Conservation (phyloP, 768 basidiomycete genomes). For the Trametes cingulata region DNA sequence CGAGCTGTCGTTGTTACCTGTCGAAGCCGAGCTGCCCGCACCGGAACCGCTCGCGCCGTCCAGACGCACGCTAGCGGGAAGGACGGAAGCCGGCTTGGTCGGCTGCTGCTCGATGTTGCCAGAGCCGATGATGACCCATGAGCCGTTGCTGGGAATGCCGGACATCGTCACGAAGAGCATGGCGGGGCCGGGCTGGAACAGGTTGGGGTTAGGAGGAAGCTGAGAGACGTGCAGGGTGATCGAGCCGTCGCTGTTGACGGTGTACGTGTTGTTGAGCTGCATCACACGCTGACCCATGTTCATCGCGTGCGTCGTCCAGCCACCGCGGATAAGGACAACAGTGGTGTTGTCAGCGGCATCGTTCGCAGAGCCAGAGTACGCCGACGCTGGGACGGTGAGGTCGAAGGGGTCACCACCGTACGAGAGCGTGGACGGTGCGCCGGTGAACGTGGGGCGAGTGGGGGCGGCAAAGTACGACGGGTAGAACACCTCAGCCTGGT, state of each 20-base stretch:
- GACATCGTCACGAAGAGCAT: conserved; percentile 81
- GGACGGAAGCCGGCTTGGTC: conserved; percentile 38
- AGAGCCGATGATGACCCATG: conserved; percentile 74
- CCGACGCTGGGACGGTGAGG: conserved; percentile 62
- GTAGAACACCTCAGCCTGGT: conserved; percentile 87
- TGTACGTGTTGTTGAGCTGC: conserved; percentile 85
- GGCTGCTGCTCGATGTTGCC: conserved; percentile 79
- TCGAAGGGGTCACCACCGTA: conserved; percentile 88
- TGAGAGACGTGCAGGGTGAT: conserved; percentile 81
- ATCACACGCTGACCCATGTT: conserved; percentile 85
- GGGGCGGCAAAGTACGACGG: conserved; percentile 80
- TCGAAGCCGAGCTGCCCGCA: conserved; percentile 28
- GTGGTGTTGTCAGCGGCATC: conserved; percentile 72
- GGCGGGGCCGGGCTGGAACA: conserved; percentile 89
- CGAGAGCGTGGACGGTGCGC: conserved; percentile 69
- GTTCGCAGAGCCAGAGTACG: conserved; percentile 68
- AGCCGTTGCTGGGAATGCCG: conserved; percentile 82
- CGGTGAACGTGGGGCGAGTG: conserved; percentile 66
- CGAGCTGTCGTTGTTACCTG: conserved; percentile 14
- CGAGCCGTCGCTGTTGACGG: conserved; percentile 73
- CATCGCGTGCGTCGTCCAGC: conserved; percentile 85
- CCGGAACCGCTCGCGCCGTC: conserved; percentile 42
- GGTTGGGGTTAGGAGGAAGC: conserved; percentile 77
- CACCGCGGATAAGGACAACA: conserved; percentile 79
- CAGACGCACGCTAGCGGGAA: conserved; percentile 53